Evolutionary conservation across 768 basidiomycete species (phyloP), one percentile per base, ranked within the genome.

Genomic region (Mrakia blollopis): DNA sequence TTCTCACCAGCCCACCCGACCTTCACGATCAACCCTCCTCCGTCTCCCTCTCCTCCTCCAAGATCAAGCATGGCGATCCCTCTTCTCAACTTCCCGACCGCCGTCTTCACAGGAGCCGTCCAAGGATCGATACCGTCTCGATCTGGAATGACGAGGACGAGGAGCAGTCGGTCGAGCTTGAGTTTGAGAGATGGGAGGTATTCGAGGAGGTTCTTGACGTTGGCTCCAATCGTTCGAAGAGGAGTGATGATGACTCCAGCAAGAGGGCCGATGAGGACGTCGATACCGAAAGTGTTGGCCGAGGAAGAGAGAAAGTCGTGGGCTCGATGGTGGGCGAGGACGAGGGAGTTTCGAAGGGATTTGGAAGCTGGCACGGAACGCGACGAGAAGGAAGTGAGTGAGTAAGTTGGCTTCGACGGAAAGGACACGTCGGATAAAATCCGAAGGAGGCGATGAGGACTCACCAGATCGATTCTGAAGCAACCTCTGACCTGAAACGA

Each of bases 381-480:
- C 47, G 47, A 50, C 47, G 16, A 32, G 63, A 25, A 16, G 7
- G 37, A 23, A 39, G 65, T 4, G 16, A 3, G 11, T 1, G 65
- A 39, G 37, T 68, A 9, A 39, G n/a, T n/a, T n/a, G n/a, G 37
- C 25, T 21, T 21, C 9, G 28, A 63, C 5, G 35, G 28, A 63
- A 9, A n/a, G n/a, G 23, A 60, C 21, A 28, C 18, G 30, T 32
- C 62, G 62, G 16, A 13, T 30, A n/a, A 50, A 7, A 41, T 41
- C 39, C 6, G 47, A 50, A 50, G 47, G 35, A 13, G 14, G 35
- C 3, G 11, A 39, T 18, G 9, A 39, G 37, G 6, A 68, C 65
- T 35, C 21, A 68, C 65, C 65, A 10, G 37, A 39, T 68, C 65
- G 35, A 30, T 68, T 68, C 65, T 68, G 65, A n/a, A 68, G 65